These are phyloP conservation scores for Alternaria sp. DNA, from an alignment of 2,329 filamentous ascomycete genomes.

Conservation along the genomic window DNA sequence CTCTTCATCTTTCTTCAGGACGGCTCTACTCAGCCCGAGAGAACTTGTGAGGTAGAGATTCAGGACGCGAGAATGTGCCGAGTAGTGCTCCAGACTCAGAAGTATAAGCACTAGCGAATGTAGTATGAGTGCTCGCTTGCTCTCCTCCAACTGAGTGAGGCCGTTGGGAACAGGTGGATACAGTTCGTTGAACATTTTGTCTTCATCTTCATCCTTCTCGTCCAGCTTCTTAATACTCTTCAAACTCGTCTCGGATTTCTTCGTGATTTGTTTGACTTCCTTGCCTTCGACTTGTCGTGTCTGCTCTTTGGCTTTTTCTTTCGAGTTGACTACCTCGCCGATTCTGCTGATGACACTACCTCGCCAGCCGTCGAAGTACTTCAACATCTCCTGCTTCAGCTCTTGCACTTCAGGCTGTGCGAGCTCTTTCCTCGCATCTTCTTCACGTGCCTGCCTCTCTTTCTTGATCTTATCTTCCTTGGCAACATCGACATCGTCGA, in stretches of 20 bases:
- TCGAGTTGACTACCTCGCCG: constrained; percentile 64
- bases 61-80: constrained; percentile 73
- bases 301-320: constrained; percentile 43
- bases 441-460: constrained; percentile 36
- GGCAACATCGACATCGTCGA: constrained; percentile 32
- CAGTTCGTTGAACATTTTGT: constrained; percentile 49
- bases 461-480: constrained; percentile 43
- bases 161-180: constrained; percentile 51
- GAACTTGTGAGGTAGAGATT: constrained; percentile 74
- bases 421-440: constrained; percentile 56
- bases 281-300: constrained; percentile 27
- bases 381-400: constrained; percentile 71
- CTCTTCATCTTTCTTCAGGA: constrained; percentile 74
- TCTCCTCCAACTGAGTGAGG: constrained; percentile 64
- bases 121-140: constrained; percentile 71
- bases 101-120: constrained; percentile 75
- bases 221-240: constrained; percentile 36
- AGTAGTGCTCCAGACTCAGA: constrained; percentile 79
- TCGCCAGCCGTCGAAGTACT: constrained; percentile 83
- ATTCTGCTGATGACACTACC: constrained; percentile 72
- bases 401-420: constrained; percentile 62
- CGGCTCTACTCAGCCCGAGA: constrained; percentile 68
- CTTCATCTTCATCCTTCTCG: constrained; percentile 40
- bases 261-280: constrained; percentile 37
- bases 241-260: constrained; percentile 26